A percentile compares a stretch with the other conserved stretches of the same genome.
phyloP scores from a whole-genome alignment of 257 asterid species.

The Ilex asprella region DNA sequence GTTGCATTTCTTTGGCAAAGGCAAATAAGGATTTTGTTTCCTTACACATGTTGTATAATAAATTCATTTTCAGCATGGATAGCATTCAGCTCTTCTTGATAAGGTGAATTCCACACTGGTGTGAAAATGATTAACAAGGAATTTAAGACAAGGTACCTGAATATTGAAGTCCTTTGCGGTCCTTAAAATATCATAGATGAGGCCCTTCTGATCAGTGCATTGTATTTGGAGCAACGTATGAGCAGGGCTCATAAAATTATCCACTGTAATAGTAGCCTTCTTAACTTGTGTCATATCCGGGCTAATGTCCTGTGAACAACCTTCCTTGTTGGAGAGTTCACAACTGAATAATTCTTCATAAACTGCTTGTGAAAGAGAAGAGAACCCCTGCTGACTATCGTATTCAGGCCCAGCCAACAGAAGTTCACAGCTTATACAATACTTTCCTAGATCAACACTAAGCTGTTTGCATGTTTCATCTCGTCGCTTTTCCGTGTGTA shows the following conservation, averaged over 20 bases:
- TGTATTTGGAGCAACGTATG: constrained; percentile 47
- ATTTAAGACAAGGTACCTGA: constrained; percentile 23
- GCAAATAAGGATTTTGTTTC: no score
- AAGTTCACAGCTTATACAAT: constrained; percentile 41
- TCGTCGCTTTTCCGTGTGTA: constrained; percentile 35
- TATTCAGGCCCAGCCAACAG: constrained; percentile 35
- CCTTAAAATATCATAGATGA: constrained; percentile 42
- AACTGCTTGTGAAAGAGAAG: constrained; percentile 31
- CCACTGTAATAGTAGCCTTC: constrained; percentile 30
- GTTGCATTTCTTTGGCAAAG: no score
- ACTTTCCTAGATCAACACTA: constrained; percentile 31
- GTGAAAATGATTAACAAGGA: no score
- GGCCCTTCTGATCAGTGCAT: constrained; percentile 45
- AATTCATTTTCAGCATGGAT: no score
- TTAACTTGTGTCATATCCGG: constrained; percentile 18
- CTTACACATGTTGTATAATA: no score
- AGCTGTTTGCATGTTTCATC: constrained; percentile 31
- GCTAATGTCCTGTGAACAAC: constrained; percentile 14
- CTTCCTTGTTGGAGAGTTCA: constrained; percentile 25
- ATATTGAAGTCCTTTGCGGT: constrained; percentile 44
- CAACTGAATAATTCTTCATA: constrained; percentile 36
- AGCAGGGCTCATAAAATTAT: constrained; percentile 39
- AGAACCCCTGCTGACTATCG: constrained; percentile 27
- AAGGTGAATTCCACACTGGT: no score
- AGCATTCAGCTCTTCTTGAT: no score